phyloP scores from a whole-genome alignment of 805 yeast species.

The Lipomyces kockii region DNA sequence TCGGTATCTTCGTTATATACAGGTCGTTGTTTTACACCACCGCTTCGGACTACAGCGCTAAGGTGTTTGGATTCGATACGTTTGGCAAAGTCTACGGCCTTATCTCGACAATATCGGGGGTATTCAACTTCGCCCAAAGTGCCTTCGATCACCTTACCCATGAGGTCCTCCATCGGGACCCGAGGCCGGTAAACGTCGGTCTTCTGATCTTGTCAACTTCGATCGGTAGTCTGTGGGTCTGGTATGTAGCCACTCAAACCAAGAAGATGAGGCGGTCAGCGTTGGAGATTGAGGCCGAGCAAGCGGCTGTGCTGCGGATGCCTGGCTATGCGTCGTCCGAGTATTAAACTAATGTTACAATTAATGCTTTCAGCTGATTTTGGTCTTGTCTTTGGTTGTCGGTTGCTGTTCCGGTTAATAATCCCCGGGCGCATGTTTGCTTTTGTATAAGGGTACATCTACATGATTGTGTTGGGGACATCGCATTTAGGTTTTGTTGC shows the following conservation, averaged over 20 bases:
- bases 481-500: background rate
- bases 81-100: constrained; percentile 92
- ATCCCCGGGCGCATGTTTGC: background rate
- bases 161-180: constrained; percentile 68
- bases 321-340: constrained; percentile 37
- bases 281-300: constrained; percentile 67
- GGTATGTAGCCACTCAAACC: constrained; percentile 47
- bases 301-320: constrained; percentile 52
- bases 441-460: background rate
- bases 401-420: background rate
- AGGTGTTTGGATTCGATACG: constrained; percentile 89
- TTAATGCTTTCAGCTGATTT: background rate
- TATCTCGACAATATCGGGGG: constrained; percentile 78
- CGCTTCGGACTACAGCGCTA: constrained; percentile 87
- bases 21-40: constrained; percentile 94
- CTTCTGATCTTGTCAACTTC: constrained; percentile 61
- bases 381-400: background rate
- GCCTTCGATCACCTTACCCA: constrained; percentile 74
- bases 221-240: constrained; percentile 54
- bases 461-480: background rate
- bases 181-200: constrained; percentile 71
- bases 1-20: constrained; percentile 72
- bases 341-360: background rate
- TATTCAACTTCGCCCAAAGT: constrained; percentile 76
- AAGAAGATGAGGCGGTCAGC: constrained; percentile 54